Evolutionary conservation across 1,284 basidiomycete genomes (phyloP).

Genomic region (Athelia psychrophila): DNA sequence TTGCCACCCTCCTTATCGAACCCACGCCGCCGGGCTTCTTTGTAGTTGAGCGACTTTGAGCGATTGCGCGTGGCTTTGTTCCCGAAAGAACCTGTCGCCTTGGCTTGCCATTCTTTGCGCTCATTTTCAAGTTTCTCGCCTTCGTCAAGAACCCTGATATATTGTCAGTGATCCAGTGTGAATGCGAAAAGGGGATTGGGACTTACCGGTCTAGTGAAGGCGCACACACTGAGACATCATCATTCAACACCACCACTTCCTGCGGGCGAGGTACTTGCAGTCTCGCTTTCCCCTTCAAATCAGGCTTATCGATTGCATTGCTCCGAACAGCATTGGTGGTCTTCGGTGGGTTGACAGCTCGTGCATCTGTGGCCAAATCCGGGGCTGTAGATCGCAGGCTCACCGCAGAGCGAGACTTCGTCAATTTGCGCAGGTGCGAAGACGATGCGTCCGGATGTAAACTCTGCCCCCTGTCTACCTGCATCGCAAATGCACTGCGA

Average conservation of each 20-base stretch:
- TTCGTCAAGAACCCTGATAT: constrained; percentile 60
- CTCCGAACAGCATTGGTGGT: constrained; percentile 6
- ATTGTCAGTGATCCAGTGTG: constrained; percentile 4
- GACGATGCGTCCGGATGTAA: constrained; percentile 20
- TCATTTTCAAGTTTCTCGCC: constrained; percentile 56
- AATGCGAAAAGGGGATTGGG: constrained; percentile 2
- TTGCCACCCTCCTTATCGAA: constrained; percentile 17
- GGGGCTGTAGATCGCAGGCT: constrained; percentile 21
- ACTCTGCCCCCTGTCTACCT: background rate
- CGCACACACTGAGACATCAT: constrained; percentile 55
- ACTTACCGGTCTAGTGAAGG: constrained; percentile 61
- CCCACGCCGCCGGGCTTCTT: constrained; percentile 18
- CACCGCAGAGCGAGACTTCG: constrained; percentile 46
- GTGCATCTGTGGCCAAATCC: background rate
- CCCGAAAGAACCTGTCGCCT: constrained; percentile 61
- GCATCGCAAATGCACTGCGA: background rate
- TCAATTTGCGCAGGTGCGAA: constrained; percentile 23
- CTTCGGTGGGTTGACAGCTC: background rate
- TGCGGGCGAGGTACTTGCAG: constrained; percentile 34
- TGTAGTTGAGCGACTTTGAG: constrained; percentile 55
- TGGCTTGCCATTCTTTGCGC: constrained; percentile 60
- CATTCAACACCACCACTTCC: constrained; percentile 56
- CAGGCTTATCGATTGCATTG: background rate
- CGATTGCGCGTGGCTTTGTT: constrained; percentile 60
- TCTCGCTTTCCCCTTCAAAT: background rate